Conservation (phyloP, 768 basidiomycete species). For the Mycena amicta region DNA sequence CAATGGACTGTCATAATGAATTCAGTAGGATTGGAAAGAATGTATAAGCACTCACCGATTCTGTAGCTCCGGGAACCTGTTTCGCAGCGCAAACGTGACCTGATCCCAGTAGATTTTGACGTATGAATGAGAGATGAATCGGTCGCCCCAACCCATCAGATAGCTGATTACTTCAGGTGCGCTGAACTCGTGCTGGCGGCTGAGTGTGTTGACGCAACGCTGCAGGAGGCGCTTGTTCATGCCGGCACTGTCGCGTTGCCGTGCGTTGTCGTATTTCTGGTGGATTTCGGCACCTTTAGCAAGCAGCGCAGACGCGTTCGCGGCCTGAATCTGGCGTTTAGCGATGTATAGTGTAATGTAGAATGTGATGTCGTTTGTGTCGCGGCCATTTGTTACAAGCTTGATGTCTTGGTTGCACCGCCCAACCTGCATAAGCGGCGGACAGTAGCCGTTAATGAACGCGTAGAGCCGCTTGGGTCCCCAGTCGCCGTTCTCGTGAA, state of each 20-base stretch:
- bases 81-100: slow-evolving; percentile 12
- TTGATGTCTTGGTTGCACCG: slow-evolving; percentile 44
- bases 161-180: slow-evolving; percentile 40
- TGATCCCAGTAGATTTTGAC: slow-evolving; percentile 36
- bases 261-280: slow-evolving; percentile 8
- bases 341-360: slow-evolving; percentile 43
- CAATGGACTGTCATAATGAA: too few relatives aligned
- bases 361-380: slow-evolving; percentile 35
- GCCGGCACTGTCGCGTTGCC: too few relatives aligned
- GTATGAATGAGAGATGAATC: slow-evolving; percentile 39
- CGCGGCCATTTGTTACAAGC: slow-evolving; percentile 33
- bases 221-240: slow-evolving; percentile 33
- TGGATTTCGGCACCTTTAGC: slow-evolving; percentile 34
- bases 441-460: slow-evolving; percentile 33
- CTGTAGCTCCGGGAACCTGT: too few relatives aligned
- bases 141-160: slow-evolving; percentile 46
- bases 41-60: too few relatives aligned
- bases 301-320: slow-evolving; percentile 41
- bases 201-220: slow-evolving; percentile 35
- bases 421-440: slow-evolving; percentile 21
- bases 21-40: too few relatives aligned
- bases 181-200: slow-evolving; percentile 38
- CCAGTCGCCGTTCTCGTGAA: slow-evolving; percentile 32
- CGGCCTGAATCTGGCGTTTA: slow-evolving; percentile 40
- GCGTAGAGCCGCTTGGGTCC: slow-evolving; percentile 23